Conservation (phyloP, 306 rosid species). For the Cucumis hystrix region DNA sequence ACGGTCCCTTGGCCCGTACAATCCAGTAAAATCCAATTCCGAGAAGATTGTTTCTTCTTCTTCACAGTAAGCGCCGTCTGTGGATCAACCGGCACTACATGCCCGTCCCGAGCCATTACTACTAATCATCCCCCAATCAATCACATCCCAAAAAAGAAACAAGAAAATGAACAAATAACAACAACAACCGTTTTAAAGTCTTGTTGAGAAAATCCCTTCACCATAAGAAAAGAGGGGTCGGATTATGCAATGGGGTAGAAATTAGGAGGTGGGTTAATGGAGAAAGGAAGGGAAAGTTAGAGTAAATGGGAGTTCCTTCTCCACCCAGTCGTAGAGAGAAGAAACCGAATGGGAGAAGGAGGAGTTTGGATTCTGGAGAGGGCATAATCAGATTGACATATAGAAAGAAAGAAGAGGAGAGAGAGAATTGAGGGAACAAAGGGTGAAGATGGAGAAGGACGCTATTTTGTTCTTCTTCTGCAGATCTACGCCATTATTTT, state of each 20-base stretch:
- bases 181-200: neutral
- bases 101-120: conserved; percentile 65
- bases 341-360: neutral
- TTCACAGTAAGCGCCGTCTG: conserved; percentile 31
- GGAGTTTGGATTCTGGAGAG: neutral
- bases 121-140: conserved; percentile 23
- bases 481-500: neutral
- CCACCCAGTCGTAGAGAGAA: conserved; percentile 1
- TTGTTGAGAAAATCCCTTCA: neutral
- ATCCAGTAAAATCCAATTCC: conserved; percentile 79
- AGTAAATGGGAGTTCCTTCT: neutral
- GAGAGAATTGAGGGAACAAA: neutral
- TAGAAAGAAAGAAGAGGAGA: neutral
- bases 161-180: neutral
- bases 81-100: conserved; percentile 63
- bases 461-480: neutral
- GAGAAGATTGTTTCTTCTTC: conserved; percentile 62
- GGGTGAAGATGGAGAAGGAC: neutral
- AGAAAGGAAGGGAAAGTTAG: neutral
- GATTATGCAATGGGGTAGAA: neutral
- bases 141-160: conserved; percentile 6
- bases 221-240: neutral
- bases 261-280: neutral
- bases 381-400: neutral
- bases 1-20: conserved; percentile 41